phyloP scores from a whole-genome alignment of 148 eudicot species.

The Polygonum maritimum region DNA sequence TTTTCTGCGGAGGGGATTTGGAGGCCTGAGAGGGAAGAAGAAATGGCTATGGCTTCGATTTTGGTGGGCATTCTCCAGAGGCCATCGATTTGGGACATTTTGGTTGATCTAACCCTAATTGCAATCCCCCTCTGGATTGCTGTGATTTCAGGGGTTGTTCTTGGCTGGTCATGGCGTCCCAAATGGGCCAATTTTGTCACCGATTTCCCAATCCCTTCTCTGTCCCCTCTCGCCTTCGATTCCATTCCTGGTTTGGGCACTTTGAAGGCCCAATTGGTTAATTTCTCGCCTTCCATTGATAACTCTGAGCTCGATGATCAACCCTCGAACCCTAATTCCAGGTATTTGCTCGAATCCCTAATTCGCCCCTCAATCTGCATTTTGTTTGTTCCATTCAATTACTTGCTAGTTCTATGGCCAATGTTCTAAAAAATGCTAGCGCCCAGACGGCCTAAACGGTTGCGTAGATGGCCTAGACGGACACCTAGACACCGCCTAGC shows the following conservation, averaged over 20 bases:
- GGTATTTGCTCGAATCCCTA: not conserved
- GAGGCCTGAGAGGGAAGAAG: not conserved
- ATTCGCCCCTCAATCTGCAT: not conserved
- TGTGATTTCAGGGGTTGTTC: slow-evolving; percentile 58
- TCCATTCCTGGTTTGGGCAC: not conserved
- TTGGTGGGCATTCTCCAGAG: slow-evolving; percentile 33
- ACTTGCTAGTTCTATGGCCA: not conserved
- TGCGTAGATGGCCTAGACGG: too few species aligned
- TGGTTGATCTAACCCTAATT: slow-evolving; percentile 23
- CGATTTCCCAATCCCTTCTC: slow-evolving; percentile 3
- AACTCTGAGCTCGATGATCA: not conserved
- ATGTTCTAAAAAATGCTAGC: too few species aligned
- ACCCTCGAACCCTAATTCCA: not conserved
- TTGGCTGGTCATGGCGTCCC: slow-evolving; percentile 93
- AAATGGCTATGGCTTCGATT: slow-evolving; percentile 32
- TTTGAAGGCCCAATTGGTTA: not conserved
- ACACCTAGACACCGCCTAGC: too few species aligned
- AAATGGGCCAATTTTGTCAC: slow-evolving; percentile 43
- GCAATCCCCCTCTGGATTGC: slow-evolving; percentile 66
- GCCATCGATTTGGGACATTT: slow-evolving; percentile 23
- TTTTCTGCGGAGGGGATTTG: not conserved
- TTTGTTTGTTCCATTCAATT: not conserved
- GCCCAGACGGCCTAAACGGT: too few species aligned
- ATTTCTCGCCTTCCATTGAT: not conserved
- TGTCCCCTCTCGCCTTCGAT: slow-evolving; percentile 16